Evolutionary conservation across 2,329 filamentous ascomycete species (phyloP).

Genomic region (Ceratocystis variospora): DNA sequence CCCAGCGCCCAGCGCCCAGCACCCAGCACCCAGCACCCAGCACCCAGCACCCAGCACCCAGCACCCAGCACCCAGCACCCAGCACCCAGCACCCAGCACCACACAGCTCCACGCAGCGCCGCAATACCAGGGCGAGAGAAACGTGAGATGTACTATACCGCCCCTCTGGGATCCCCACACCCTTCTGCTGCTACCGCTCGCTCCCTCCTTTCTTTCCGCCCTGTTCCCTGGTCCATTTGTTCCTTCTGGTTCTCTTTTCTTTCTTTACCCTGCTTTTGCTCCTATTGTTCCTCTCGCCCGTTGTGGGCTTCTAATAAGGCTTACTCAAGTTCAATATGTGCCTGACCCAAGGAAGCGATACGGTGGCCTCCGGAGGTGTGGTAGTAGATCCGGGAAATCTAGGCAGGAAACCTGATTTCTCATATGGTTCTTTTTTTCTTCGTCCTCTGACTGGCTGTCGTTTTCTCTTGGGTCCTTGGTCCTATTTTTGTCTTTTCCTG

Average conservation of each 20-base stretch:
- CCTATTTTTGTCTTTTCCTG: too few species aligned
- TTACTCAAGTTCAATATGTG: background rate
- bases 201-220: too few species aligned
- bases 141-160: too few species aligned
- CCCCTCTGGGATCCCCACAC: too few species aligned
- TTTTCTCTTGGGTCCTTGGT: background rate
- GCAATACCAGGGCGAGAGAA: too few species aligned
- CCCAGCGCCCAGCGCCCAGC: background rate
- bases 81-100: background rate
- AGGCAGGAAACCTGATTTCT: slow-evolving; percentile 3
- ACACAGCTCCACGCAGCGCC: too few species aligned
- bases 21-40: background rate
- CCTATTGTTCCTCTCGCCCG: background rate
- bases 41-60: too few species aligned
- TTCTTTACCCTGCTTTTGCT: too few species aligned
- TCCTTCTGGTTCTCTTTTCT: too few species aligned
- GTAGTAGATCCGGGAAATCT: background rate
- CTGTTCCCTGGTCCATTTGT: too few species aligned
- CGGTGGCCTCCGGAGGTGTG: background rate
- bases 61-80: too few species aligned
- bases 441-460: background rate
- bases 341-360: background rate
- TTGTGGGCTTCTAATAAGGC: background rate
- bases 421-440: background rate
- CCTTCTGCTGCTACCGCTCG: too few species aligned